Evolutionary conservation across 2,329 filamentous ascomycete species (phyloP).

Genomic region (Bertia moriformis): DNA sequence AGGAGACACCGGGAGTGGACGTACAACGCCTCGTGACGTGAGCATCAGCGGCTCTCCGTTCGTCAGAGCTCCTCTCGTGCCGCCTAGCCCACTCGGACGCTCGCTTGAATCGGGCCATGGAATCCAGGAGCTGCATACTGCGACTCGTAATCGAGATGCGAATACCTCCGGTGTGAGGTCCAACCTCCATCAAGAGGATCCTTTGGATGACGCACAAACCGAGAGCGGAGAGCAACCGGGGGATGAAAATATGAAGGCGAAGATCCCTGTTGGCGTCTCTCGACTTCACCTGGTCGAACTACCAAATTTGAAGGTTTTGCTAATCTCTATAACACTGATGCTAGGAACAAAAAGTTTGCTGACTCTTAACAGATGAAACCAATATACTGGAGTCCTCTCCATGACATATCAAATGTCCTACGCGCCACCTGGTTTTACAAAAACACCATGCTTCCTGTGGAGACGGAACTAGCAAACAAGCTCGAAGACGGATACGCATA

Average conservation of each 20-base stretch:
- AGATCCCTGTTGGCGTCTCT: constrained; percentile 47
- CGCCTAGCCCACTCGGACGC: not conserved
- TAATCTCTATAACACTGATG: too few relatives aligned
- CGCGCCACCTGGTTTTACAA: constrained; percentile 59
- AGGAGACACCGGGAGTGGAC: not conserved
- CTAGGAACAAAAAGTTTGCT: constrained; percentile 29
- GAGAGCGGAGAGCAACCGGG: constrained; percentile 1
- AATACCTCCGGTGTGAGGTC: not conserved
- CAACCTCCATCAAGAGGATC: not conserved
- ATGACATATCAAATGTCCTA: constrained; percentile 47
- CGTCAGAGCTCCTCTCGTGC: not conserved
- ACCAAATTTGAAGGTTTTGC: constrained; percentile 19
- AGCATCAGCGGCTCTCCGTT: constrained; percentile 1
- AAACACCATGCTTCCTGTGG: constrained; percentile 54
- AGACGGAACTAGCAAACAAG: constrained; percentile 50
- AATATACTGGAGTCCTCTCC: constrained; percentile 55
- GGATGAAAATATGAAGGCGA: constrained; percentile 16
- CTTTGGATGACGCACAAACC: not conserved
- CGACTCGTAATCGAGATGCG: not conserved
- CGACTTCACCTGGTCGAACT: constrained; percentile 48
- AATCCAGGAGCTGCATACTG: not conserved
- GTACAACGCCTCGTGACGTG: not conserved
- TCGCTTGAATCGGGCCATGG: not conserved
- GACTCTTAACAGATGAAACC: constrained; percentile 51
- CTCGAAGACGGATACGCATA: constrained; percentile 50